Conservation (phyloP, 2,329 filamentous ascomycete genomes). For the Fusarium bulbicola region DNA sequence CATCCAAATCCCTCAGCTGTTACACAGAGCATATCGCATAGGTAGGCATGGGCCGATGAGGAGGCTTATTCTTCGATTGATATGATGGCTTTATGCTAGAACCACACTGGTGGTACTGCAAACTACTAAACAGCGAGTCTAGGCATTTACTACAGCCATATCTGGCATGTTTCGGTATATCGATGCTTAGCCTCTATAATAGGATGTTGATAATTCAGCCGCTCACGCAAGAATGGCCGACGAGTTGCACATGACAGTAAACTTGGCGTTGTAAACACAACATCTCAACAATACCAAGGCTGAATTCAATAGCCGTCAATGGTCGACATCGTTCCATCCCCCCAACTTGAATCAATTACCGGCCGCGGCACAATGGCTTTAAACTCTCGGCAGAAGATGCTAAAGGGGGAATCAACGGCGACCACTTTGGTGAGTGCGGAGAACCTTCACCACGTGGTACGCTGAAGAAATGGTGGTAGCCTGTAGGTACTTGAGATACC, state of each 20-base stretch:
- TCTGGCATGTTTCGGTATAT: background rate
- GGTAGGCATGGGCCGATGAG: background rate
- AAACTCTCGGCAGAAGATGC: slow-evolving; percentile 10
- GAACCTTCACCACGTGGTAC: slow-evolving; percentile 25
- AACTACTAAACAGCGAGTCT: background rate
- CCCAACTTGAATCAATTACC: slow-evolving; percentile 21
- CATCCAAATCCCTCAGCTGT: background rate
- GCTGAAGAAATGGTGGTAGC: background rate
- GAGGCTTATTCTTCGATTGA: background rate
- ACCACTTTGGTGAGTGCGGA: slow-evolving; percentile 17
- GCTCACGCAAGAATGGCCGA: background rate
- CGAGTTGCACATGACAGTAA: slow-evolving; percentile 8
- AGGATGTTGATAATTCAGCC: background rate
- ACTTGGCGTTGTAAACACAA: slow-evolving; percentile 1
- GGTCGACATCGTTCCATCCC: slow-evolving; percentile 2
- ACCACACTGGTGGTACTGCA: background rate
- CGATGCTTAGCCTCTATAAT: background rate
- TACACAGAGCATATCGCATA: background rate
- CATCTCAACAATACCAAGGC: slow-evolving; percentile 2
- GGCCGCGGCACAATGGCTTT: slow-evolving; percentile 7
- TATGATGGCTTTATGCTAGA: background rate
- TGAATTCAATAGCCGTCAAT: background rate
- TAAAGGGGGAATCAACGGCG: background rate
- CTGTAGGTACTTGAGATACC: slow-evolving; percentile 25
- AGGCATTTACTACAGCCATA: background rate